Percentiles rank a stretch among this genome's conserved stretches.
Conservation (phyloP, 208 protist species). For the Wallacemonas sp. region DNA sequence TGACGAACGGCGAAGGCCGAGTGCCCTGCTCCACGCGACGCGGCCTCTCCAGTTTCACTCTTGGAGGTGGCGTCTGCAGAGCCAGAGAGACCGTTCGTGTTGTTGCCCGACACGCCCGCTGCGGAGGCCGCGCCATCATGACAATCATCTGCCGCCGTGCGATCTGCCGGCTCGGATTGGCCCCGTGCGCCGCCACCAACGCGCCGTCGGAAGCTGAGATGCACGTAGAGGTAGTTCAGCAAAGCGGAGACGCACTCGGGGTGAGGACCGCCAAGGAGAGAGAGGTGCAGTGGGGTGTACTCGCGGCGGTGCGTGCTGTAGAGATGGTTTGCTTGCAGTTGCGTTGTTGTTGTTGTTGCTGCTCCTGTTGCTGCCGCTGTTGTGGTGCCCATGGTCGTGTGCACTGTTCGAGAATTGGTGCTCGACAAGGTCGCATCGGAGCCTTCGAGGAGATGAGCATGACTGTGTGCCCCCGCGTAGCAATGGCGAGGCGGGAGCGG, state of each 20-base stretch:
- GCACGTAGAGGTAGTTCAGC: constrained; percentile 45
- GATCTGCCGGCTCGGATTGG: no score
- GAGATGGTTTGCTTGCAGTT: constrained; percentile 8
- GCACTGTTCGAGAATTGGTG: no score
- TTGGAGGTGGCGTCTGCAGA: no score
- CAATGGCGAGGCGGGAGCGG: not conserved
- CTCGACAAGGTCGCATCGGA: no score
- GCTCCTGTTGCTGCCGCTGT: not conserved
- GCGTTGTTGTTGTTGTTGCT: not conserved
- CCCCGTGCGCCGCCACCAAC: not conserved
- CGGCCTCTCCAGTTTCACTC: not conserved
- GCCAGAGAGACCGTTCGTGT: no score
- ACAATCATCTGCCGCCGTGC: no score
- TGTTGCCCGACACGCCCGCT: no score
- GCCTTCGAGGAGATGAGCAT: not conserved
- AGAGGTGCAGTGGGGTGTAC: constrained; percentile 74
- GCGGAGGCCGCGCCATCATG: no score
- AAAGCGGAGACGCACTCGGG: constrained; percentile 31
- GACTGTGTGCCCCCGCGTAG: constrained; percentile 8
- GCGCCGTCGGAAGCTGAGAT: constrained; percentile 16
- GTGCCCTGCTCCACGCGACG: not conserved
- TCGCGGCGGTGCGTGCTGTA: constrained; percentile 44
- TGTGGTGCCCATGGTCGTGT: not conserved
- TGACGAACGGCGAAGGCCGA: not conserved
- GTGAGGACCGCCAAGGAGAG: constrained; percentile 52